Base-by-base conservation (phyloP, 2,329 filamentous ascomycete species). In the Neofusicoccum sp. region DNA sequence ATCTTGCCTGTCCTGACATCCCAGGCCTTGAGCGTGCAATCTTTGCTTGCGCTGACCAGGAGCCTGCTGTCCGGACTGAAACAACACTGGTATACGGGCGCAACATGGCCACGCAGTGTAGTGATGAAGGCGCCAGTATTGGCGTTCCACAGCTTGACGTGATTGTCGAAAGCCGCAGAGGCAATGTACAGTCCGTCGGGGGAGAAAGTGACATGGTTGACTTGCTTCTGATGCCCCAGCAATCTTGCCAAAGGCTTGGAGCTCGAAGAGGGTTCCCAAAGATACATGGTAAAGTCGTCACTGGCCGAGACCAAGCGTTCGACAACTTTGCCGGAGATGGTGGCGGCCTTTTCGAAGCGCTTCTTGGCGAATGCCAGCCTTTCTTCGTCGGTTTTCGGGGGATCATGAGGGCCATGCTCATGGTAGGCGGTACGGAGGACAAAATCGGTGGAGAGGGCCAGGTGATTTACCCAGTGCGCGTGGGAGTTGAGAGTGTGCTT, bases 1-100 rank as follows among this genome's bases (percentile, higher is more conserved):
- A 99, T 79, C 77, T 96, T 97, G 56, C 89, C 90, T 1, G 90
- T 92, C 66, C 89, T 84, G 74, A 97, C 90, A 71, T 96, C 93
- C 93, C 94, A 99, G 4, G 96, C 91, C 74, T 97, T 98, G 54
- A 98, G 79, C 0, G 95, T 98, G 1, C 92, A 95, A 74, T 98
- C 95, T 75, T 96, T 96, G 66, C 89, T 93, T 2, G 86, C 90
- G 36, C 92, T 96, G 12, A 96, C 93, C 4, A 98, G 80, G 34
- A 97, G 79, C n/a, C 94, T 83, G 16, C 91, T 96, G 76, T 99
- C 95, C 1, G 95, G 91, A 9, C 91, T 96, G 80, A 97, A 99
- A 45, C 90, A 89, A 71, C 91, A 92, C 79, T 96, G 92, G 74
- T 97, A 98, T 14, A 98, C 93, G 1, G 93, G 89, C 1, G 90